Conservation (phyloP, 768 basidiomycete genomes). For the Tylopilus subfusipes region DNA sequence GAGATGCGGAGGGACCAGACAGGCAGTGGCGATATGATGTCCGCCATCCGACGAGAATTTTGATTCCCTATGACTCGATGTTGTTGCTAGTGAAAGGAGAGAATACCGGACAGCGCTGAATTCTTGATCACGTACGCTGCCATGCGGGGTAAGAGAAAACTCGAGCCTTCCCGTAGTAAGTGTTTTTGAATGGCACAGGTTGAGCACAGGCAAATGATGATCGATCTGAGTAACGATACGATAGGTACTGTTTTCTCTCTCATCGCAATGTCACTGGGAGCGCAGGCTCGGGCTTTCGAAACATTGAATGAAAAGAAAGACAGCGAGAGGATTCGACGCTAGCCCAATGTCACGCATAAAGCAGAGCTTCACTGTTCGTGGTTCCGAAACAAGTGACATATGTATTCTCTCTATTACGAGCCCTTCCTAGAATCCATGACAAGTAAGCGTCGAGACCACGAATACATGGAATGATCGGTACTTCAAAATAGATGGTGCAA, state of each 20-base stretch:
- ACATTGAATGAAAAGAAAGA: no score
- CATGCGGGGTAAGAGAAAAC: not conserved
- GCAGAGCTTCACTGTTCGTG: no score
- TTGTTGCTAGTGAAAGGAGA: not conserved
- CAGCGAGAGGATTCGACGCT: no score
- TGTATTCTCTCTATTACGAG: no score
- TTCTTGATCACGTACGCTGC: not conserved
- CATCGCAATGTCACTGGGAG: constrained; percentile 66
- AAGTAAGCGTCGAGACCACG: not conserved
- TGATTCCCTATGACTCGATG: no score
- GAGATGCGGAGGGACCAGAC: no score
- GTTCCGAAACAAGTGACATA: no score
- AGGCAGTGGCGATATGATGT: no score
- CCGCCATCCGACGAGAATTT: no score
- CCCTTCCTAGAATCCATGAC: not conserved
- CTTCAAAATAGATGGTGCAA: not conserved
- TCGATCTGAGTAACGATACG: not conserved
- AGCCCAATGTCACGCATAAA: no score
- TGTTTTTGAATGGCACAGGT: not conserved
- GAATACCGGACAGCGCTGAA: not conserved
- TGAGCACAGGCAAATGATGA: not conserved
- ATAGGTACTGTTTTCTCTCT: constrained; percentile 37
- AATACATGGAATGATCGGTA: not conserved
- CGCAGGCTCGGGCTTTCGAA: constrained; percentile 78
- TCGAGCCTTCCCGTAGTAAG: no score